Evolutionary conservation across 768 basidiomycete genomes (phyloP).

Genomic region (Pleurotus pulmonarius): DNA sequence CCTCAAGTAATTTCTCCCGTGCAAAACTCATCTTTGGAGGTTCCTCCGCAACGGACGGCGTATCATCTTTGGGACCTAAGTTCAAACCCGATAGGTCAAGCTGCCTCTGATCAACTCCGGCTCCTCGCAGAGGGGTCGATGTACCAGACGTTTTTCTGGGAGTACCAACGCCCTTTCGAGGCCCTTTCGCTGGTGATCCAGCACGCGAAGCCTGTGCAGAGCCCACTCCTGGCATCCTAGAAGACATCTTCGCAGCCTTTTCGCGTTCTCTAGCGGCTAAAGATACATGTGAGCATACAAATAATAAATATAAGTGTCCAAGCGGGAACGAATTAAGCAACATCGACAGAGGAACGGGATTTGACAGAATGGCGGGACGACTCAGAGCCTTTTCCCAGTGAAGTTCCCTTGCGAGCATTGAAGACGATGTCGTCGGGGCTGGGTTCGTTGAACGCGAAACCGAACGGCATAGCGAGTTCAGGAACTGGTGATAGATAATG

Average conservation of each 20-base stretch:
- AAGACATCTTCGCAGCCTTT: conserved; percentile 58
- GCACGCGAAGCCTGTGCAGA: conserved; percentile 45
- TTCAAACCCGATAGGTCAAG: conserved; percentile 77
- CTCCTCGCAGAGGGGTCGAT: conserved; percentile 36
- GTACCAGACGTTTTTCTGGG: conserved; percentile 33
- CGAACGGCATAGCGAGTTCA: conserved; percentile 26
- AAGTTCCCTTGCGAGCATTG: conserved; percentile 74
- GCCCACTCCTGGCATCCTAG: conserved; percentile 28
- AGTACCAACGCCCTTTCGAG: conserved; percentile 32
- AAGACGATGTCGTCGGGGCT: conserved; percentile 92
- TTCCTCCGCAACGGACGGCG: conserved; percentile 35
- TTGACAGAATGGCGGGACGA: conserved; percentile 18
- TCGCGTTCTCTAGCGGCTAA: conserved; percentile 80
- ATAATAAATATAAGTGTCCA: conserved; percentile 19
- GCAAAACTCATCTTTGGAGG: conserved; percentile 66
- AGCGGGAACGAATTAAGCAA: conserved; percentile 16
- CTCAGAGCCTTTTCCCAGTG: conserved; percentile 35
- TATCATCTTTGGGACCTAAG: conserved; percentile 46
- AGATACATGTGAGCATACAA: conserved; percentile 34
- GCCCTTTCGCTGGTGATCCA: conserved; percentile 38
- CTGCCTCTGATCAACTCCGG: conserved; percentile 49
- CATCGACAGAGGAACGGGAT: conserved; percentile 11
- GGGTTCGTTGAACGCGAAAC: conserved; percentile 74
- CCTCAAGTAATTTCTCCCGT: conserved; percentile 79
- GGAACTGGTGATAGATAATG: conserved; percentile 27